Percentiles rank a stretch among this genome's conserved stretches.
Evolutionary conservation across 148 eudicot genomes (phyloP).

Genomic region (Vaccinium vitisidaea): DNA sequence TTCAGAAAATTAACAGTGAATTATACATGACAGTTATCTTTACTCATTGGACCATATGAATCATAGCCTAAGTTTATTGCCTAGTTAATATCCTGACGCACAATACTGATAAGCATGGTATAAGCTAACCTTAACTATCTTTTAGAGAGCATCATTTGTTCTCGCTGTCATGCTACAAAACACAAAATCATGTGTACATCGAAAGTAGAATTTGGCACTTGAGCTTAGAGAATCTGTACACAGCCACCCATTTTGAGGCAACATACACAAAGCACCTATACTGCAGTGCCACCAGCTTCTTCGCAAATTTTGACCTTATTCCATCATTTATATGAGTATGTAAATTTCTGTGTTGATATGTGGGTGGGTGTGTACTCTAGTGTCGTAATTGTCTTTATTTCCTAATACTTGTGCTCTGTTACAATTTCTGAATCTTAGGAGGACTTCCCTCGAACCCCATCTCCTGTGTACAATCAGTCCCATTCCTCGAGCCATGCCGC

Average conservation of each 20-base stretch:
- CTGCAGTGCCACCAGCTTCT: neutral
- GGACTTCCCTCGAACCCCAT: slow-evolving; percentile 50
- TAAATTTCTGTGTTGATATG: neutral
- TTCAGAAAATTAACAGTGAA: neutral
- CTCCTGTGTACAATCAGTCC: slow-evolving; percentile 45
- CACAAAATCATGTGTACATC: neutral
- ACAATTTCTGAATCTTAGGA: slow-evolving; percentile 42
- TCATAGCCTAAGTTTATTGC: neutral
- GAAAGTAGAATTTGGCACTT: neutral
- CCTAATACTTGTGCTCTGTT: neutral
- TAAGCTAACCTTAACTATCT: neutral
- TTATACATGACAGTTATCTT: neutral
- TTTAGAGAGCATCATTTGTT: neutral
- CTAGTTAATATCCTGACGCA: neutral
- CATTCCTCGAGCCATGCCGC: slow-evolving; percentile 34
- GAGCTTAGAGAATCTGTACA: neutral
- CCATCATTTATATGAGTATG: neutral
- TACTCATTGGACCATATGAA: neutral
- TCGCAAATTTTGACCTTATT: neutral
- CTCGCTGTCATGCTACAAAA: neutral
- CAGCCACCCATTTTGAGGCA: neutral
- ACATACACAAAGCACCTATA: neutral
- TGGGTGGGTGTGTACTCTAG: neutral
- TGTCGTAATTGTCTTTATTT: slow-evolving; percentile 6
- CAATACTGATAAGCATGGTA: neutral